Evolutionary conservation across 1,139 yeast genomes (phyloP), one percentile per base, ranked within the genome.

Genomic region (Magnusiomyces ingens): DNA sequence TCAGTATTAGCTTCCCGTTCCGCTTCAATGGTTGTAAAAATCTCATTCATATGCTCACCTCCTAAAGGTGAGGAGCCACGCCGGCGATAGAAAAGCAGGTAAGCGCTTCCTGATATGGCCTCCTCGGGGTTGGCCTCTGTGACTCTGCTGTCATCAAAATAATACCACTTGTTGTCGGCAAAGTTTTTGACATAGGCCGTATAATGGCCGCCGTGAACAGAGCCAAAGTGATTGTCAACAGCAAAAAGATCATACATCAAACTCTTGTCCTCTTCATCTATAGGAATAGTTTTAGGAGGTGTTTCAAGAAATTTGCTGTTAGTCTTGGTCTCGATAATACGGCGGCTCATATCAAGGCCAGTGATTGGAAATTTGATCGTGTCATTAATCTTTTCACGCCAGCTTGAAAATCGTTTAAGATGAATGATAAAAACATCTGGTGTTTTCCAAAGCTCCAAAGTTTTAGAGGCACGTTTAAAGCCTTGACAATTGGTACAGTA

Each of bases 141-240:
- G 1, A 91, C 98, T 40, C 84, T 71, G 8, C 96, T 83, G 67
- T 93, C 99, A 66, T 93, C 93, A 68, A 78, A 93, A 65, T 89
- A 86, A 67, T 90, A 90, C 98, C 99, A 93, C 59, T 82, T 75
- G 35, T 73, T 72, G 63, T 88, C 95, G 50, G 81, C 75, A 68
- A 82, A 84, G 64, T 91, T 91, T 67, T 84, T 85, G 1, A 80
- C 97, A 62, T 82, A 84, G 0, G 98, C 89, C 1, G 99, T 93
- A 67, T 93, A 93, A 71, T 93, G 99, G 2, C 99, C 99, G 6
- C 99, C 99, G 1, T 98, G 98, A 36, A 93, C 75, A 0, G 98
- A 97, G 53, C 99, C 99, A 66, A 77, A 91, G 67, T 93, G 99
- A 67, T 91, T 91, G 67, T 91, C 98, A 26, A 93, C 97, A 0